phyloP scores from a whole-genome alignment of 495 filamentous ascomycete genomes.

The Aspergillus mulundensis region DNA sequence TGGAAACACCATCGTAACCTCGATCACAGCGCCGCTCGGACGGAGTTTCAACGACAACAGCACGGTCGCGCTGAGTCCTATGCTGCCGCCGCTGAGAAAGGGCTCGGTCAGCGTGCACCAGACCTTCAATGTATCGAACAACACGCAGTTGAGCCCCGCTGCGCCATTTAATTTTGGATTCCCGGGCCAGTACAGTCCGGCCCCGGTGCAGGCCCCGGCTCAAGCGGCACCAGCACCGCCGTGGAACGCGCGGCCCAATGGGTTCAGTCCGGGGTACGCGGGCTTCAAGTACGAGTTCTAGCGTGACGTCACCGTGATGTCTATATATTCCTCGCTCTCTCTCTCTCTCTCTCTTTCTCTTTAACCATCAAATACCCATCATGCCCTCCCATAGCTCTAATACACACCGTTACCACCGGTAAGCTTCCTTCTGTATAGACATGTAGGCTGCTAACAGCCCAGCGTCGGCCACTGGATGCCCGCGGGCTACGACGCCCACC shows the following conservation, averaged over 20 bases:
- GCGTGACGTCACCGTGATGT: neutral
- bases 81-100: neutral
- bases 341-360: neutral
- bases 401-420: neutral
- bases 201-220: neutral
- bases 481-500: conserved; percentile 24
- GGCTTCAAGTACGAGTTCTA: neutral
- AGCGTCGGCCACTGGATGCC: conserved; percentile 38
- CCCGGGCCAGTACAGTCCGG: neutral
- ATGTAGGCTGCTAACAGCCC: neutral
- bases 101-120: neutral
- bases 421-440: neutral
- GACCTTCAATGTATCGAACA: neutral
- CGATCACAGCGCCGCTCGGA: neutral
- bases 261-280: neutral
- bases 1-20: neutral
- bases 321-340: neutral
- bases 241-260: neutral
- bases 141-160: neutral
- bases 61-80: conserved; percentile 6
- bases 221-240: neutral
- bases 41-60: neutral
- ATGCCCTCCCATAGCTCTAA: neutral
- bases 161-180: neutral
- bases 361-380: neutral